phyloP scores from a whole-genome alignment of 2,329 filamentous ascomycete genomes.

The Penicillium sp. region DNA sequence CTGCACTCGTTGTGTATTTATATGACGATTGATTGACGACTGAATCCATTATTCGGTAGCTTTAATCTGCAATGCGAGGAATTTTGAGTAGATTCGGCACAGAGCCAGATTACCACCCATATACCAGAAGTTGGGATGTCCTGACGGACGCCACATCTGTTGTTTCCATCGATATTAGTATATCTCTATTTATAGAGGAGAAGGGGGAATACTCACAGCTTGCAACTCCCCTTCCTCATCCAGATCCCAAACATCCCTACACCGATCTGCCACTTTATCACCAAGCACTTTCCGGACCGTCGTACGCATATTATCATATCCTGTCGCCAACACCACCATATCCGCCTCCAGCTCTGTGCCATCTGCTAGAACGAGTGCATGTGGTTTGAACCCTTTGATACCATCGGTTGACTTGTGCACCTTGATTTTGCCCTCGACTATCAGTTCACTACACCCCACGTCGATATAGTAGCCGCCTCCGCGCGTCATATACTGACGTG shows the following conservation, averaged over 20 bases:
- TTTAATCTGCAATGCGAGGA: constrained; percentile 50
- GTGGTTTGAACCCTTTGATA: constrained; percentile 48
- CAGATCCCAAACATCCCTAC: constrained; percentile 59
- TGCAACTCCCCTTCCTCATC: constrained; percentile 54
- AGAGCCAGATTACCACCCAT: constrained; percentile 63
- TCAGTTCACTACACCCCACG: constrained; percentile 51
- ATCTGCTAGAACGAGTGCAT: constrained; percentile 50
- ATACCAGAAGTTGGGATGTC: constrained; percentile 63
- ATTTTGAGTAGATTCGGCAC: constrained; percentile 57
- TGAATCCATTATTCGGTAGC: constrained; percentile 22
- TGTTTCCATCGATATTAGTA: background rate
- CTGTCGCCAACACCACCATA: constrained; percentile 61
- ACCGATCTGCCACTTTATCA: constrained; percentile 55
- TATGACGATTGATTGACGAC: background rate
- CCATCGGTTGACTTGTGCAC: constrained; percentile 55
- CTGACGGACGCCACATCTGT: constrained; percentile 53
- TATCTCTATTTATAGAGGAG: background rate
- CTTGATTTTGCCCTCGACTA: constrained; percentile 58
- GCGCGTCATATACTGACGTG: constrained; percentile 43
- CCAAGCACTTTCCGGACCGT: constrained; percentile 61
- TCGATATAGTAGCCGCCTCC: constrained; percentile 60
- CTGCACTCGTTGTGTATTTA: background rate
- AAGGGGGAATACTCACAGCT: constrained; percentile 28
- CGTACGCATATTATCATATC: constrained; percentile 65
- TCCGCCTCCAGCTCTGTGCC: constrained; percentile 56